Percentiles rank a stretch among this genome's conserved stretches.
These are phyloP conservation scores for Leccinum obscurum DNA, from an alignment of 768 basidiomycete genomes.

Conservation along the genomic window DNA sequence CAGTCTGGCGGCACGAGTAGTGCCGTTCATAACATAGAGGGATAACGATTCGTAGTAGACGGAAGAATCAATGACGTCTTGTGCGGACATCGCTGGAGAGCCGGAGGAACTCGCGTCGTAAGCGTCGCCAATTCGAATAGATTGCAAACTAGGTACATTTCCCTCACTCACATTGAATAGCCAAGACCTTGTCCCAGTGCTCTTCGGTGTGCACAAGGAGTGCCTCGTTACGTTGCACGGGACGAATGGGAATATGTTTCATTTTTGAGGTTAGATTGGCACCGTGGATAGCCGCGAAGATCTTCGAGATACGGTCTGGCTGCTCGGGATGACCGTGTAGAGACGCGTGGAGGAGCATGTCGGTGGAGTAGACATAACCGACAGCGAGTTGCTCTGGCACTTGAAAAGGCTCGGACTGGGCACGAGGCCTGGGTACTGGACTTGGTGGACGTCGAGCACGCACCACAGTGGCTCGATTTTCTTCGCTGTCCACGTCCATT, in stretches of 20 bases:
- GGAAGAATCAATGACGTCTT: constrained; percentile 73
- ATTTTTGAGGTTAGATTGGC: constrained; percentile 66
- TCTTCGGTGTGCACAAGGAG: constrained; percentile 88
- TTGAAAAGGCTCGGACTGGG: constrained; percentile 35
- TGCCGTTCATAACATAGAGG: constrained; percentile 86
- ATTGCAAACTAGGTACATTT: constrained; percentile 2
- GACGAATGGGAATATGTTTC: constrained; percentile 74
- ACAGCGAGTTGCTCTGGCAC: constrained; percentile 40
- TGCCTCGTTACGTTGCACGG: constrained; percentile 75
- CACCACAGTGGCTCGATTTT: background rate
- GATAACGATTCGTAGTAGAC: constrained; percentile 89
- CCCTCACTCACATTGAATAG: constrained; percentile 68
- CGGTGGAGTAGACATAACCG: constrained; percentile 82
- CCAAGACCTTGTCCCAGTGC: constrained; percentile 89
- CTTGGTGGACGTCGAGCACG: constrained; percentile 19
- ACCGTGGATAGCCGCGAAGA: constrained; percentile 64
- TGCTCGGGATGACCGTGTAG: constrained; percentile 73
- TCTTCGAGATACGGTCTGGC: constrained; percentile 73
- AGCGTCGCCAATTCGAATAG: constrained; percentile 12
- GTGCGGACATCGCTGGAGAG: constrained; percentile 64
- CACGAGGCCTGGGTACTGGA: constrained; percentile 21
- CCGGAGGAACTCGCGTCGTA: constrained; percentile 15
- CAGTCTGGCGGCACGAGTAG: constrained; percentile 80
- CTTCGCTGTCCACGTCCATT: constrained; percentile 33
- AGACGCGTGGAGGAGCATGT: constrained; percentile 85